A percentile compares a stretch with the other conserved stretches of the same genome.
phyloP scores from a whole-genome alignment of 2,329 filamentous ascomycete genomes.

The Fusarium sterilihyphosum region DNA sequence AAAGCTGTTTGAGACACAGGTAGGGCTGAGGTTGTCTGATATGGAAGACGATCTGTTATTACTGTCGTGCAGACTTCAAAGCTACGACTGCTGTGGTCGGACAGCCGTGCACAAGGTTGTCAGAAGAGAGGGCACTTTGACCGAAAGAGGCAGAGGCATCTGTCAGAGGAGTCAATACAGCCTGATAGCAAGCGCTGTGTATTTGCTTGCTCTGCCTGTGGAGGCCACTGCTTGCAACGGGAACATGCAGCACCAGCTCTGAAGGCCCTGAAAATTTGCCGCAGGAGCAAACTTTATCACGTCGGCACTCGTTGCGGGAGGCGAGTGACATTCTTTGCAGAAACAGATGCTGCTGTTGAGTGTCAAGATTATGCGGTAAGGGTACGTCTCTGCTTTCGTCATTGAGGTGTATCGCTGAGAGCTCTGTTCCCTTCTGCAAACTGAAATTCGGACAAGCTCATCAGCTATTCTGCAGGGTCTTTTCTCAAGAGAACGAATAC shows the following conservation, averaged over 20 bases:
- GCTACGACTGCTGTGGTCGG: background rate
- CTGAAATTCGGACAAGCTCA: background rate
- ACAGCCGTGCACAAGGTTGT: background rate
- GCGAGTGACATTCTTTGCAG: background rate
- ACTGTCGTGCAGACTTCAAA: background rate
- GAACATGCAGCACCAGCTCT: background rate
- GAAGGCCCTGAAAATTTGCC: background rate
- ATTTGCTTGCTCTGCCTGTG: background rate
- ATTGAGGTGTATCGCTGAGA: background rate
- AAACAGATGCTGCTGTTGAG: rapidly evolving
- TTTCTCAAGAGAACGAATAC: background rate
- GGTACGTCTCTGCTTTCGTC: background rate
- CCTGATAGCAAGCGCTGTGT: background rate
- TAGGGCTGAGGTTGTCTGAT: background rate
- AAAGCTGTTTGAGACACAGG: too few species aligned
- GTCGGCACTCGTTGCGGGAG: background rate
- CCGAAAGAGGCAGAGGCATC: background rate
- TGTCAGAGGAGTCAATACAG: background rate
- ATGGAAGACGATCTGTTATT: background rate
- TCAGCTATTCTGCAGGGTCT: background rate
- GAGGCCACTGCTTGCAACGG: background rate
- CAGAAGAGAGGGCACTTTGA: background rate
- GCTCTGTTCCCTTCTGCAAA: background rate
- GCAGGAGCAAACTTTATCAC: background rate
- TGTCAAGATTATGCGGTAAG: background rate